Percentiles rank a stretch among this genome's conserved stretches.
Evolutionary conservation across 1,139 yeast genomes (phyloP).

Genomic region (Wickerhamomyces sp.): DNA sequence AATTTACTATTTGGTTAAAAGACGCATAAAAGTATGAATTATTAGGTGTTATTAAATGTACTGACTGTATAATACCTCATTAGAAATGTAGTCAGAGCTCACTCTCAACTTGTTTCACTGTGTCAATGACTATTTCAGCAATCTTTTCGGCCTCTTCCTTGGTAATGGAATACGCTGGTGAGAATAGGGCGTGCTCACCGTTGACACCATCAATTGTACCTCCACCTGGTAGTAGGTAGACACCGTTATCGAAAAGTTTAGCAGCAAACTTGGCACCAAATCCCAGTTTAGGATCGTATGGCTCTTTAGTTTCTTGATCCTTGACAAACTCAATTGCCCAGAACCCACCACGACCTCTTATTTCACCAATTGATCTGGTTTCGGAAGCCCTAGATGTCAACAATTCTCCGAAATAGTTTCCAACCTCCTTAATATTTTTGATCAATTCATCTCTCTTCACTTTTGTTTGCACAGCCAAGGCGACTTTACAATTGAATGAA

Average conservation of each 20-base stretch:
- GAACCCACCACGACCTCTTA: slow-evolving; percentile 60
- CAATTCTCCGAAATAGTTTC: slow-evolving; percentile 43
- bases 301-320: slow-evolving; percentile 44
- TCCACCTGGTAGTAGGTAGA: slow-evolving; percentile 39
- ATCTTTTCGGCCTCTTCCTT: slow-evolving; percentile 42
- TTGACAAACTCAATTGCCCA: slow-evolving; percentile 56
- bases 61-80: too few relatives aligned
- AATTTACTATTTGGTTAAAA: too few relatives aligned
- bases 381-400: slow-evolving; percentile 32
- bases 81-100: too few relatives aligned
- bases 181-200: slow-evolving; percentile 48
- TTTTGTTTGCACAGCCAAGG: slow-evolving; percentile 53
- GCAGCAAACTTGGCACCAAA: slow-evolving; percentile 34
- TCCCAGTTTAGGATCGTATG: slow-evolving; percentile 33
- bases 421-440: slow-evolving; percentile 45
- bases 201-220: slow-evolving; percentile 35
- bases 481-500: slow-evolving; percentile 55
- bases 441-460: slow-evolving; percentile 41
- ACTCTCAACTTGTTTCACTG: slow-evolving; percentile 8
- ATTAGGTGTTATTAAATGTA: too few relatives aligned
- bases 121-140: slow-evolving; percentile 23
- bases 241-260: slow-evolving; percentile 37
- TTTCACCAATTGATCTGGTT: slow-evolving; percentile 45
- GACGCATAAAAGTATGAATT: too few relatives aligned
- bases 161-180: slow-evolving; percentile 47